Evolutionary conservation across 495 filamentous ascomycete genomes (phyloP), one percentile per base, ranked within the genome.

Genomic region (Bombardia bombarda): DNA sequence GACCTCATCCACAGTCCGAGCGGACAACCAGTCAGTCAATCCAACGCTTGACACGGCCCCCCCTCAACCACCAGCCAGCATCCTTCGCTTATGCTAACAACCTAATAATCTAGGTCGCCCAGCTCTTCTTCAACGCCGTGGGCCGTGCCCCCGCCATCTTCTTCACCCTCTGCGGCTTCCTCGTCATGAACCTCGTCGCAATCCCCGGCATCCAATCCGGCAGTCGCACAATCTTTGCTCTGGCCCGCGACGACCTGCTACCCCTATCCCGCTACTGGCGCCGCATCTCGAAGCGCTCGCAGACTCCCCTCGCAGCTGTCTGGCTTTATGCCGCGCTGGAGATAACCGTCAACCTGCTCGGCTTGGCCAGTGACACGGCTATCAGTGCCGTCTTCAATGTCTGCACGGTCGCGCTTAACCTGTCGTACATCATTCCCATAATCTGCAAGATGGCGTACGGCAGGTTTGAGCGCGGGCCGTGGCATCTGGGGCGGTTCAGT

Each of bases 351-450:
- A 82, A 80, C 51, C 56, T 82, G 50, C 75, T 83, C 47, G 78
- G 70, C n/a, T 60, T 83, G 16, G 77, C 75, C 16, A 78, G 72
- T 13, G 75, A 78, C 42, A 73, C 68, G 38, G 77, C 79, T 38
- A 81, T 83, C 36, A 45, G 58, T 7, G 79, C 75, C 42, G 74
- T 83, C 9, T 83, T 83, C 63, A 81, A 80, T 43, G 62, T 81
- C 9, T 78, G 73, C 44, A 70, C 78, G 16, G 79, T 82, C 36
- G 75, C 77, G 7, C 59, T 82, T n/a, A 79, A 83, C 52, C 73
- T 76, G 66, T 71, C 65, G 31, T 82, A 81, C 59, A 68, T 72
- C 43, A 75, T 82, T 35, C 79, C 79, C 0, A 73, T 83, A 34
- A 44, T 77, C 18, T 82, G 76, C 58, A 83, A 82, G 58, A 47